phyloP scores from a whole-genome alignment of 495 filamentous ascomycete species.

The Hapsidospora chrysogenum region DNA sequence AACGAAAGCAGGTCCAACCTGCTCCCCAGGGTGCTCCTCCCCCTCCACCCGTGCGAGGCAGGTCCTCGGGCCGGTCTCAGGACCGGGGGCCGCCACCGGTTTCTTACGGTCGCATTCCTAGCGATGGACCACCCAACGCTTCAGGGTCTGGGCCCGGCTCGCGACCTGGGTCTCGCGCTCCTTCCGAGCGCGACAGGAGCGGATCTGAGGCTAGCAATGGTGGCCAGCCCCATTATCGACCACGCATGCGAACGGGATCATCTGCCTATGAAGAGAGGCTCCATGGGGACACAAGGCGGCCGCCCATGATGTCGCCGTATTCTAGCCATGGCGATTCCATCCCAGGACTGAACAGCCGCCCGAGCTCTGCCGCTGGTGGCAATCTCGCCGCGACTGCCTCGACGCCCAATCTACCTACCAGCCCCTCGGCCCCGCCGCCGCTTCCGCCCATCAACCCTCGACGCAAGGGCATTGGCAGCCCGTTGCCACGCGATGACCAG shows the following conservation, averaged over 20 bases:
- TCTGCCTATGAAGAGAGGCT: conserved; percentile 23
- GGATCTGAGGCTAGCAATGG: conserved; percentile 39
- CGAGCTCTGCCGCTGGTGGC: conserved; percentile 12
- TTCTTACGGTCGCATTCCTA: conserved; percentile 21
- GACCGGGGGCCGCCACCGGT: conserved; percentile 27
- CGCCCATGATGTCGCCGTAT: conserved; percentile 9
- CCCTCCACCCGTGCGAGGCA: neutral
- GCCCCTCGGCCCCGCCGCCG: conserved; percentile 28
- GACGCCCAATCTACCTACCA: conserved; percentile 5
- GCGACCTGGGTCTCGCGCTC: conserved; percentile 11
- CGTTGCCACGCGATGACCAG: conserved; percentile 23
- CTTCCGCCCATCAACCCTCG: conserved; percentile 57
- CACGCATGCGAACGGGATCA: conserved; percentile 20
- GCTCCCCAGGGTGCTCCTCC: conserved; percentile 6
- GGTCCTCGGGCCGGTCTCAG: conserved; percentile 10
- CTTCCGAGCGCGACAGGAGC: conserved; percentile 37
- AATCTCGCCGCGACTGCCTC: neutral
- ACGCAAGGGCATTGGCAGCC: conserved; percentile 34
- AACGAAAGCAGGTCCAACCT: conserved; percentile 13
- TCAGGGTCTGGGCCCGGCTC: conserved; percentile 8
- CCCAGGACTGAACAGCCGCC: too few species aligned
- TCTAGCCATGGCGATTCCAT: neutral
- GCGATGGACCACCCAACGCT: conserved; percentile 13
- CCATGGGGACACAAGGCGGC: conserved; percentile 3
- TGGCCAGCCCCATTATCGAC: conserved; percentile 34